Evolutionary conservation across 2,329 filamentous ascomycete species (phyloP), one percentile per base, ranked within the genome.

Genomic region (Trichoderma semiorbis): DNA sequence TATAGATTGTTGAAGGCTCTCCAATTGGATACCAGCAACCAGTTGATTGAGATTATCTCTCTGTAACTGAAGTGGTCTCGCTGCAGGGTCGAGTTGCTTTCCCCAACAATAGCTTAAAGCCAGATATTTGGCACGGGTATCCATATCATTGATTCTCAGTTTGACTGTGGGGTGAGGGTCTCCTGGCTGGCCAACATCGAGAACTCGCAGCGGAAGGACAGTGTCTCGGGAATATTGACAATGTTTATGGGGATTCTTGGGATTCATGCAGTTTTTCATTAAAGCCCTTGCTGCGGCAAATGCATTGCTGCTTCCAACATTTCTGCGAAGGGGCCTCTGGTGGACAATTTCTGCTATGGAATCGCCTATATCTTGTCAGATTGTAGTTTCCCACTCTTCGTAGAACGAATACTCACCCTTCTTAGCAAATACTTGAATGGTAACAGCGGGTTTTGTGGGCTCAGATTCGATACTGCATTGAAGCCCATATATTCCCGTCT

Each of bases 41-140:
- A 68, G 6, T 3, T 5, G 6, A 1, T 58, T 11, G n/a, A 58
- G 11, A 32, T 68, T 68, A 7, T 47, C 26, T 24, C 7, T 39
- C 53, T 16, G 24, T 11, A 68, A 2, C 3, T n/a, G 34, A 3
- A 68, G 53, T 16, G 65, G 53, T 16, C 11, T 10, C 8, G 47
- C 12, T 2, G 30, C 7, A 7, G n/a, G 1, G 5, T 11, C 7
- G 4, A 28, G 30, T n/a, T 28, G 64, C 5, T 24, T 12, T 39
- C 65, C 65, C 65, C 65, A 68, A 4, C 65, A 58, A 30, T 68
- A 68, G 18, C 65, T 68, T 4, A 68, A 43, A 7, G 65, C 53
- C 4, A 68, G 32, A 7, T 68, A 68, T 43, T 34, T 12, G 5
- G 34, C 65, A 18, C 53, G 53, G 11, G 34, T 68, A 2, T 68